Evolutionary conservation across 140 eudicot genomes (phyloP), one percentile per base, ranked within the genome.

Genomic region (Erigeron philadelphicus): DNA sequence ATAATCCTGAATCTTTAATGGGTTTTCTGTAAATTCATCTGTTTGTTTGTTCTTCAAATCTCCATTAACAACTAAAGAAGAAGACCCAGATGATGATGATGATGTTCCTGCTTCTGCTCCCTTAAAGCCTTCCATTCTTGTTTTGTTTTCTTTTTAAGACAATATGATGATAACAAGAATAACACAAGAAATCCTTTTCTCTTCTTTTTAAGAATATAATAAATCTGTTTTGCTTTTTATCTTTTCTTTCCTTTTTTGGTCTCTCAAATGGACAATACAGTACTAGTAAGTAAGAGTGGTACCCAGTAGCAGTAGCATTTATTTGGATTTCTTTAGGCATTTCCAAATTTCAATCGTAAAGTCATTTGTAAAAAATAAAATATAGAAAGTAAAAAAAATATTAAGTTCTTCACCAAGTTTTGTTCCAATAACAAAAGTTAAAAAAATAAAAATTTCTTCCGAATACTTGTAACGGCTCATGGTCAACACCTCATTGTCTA

Each of bases 81-180:
- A 70, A 64, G 76, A 68, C 18, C 82, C 86, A 72, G 79, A 31
- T 31, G 38, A 31, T 25, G 23, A 72, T n/a, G n/a, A n/a, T 63
- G 91, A 82, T 48, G 84, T 76, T 56, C 87, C 88, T 78, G 88
- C 85, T 66, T 70, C 95, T 76, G 75, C 75, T 61, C 54, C 71
- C 54, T 70, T 79, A 68, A 55, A 67, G 21, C 75, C 81, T 64
- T 80, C 89, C 94, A 79, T 54, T 71, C 70, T 48, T 71, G 54
- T 72, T 42, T 48, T 75, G 56, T 71, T 61, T 31, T 61, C 11
- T 8, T 31, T 31, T 31, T 31, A 13, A 7, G 12, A 45, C 9
- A 45, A 11, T 7, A 13, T 11, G 16, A 4, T 4, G 15, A 49
- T 45, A 59, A 8, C 31, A 50, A 43, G 11, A 65, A 21, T 21